Base-by-base conservation (phyloP, 148 eudicot species). In the Pharnaceum exiguum region DNA sequence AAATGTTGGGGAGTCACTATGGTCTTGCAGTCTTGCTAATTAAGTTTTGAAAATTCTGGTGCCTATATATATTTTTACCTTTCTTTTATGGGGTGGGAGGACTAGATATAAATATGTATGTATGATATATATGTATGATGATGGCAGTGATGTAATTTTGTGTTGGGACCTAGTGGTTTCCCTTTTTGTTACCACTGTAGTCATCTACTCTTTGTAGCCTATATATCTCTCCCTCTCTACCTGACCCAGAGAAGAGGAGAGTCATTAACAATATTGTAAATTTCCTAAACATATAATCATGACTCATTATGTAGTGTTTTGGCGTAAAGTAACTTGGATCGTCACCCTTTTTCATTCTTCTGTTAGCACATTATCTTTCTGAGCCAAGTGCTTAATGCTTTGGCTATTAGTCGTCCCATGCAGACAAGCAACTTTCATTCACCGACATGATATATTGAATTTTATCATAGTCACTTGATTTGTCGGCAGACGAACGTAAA, bases 1-100 rank as follows among this genome's bases (percentile, higher is more conserved):
- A 27, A 67, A 75, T 44, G 71, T 66, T 57, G 86, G 73, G 47
- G 80, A 81, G 32, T 75, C 86, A 40, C 67, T 80, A 26, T 84
- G 90, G 90, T 76, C 80, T 11, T 76, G 72, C 67, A 21, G 19
- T 9, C 11, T 52, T 33, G 40, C 12, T n/a, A 5, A 7, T 16
- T 19, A 4, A 10, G 10, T 43, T 13, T 46, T 59, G n/a, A n/a
- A n/a, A n/a, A n/a, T 12, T 15, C 8, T 43, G 30, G 7, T 26
- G 22, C 10, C 5, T 23, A 28, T 28, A 43, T 17, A 10, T 1
- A 37, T 3, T 12, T 24, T n/a, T 57, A 38, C 1, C n/a, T n/a
- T n/a, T n/a, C n/a, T n/a, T 28, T 7, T 26, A 16, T 27, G 26
- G 17, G 66, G 66, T 62, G 57, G 57, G 28, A 62, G 57, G 28